These are phyloP conservation scores for Vigna trinervia DNA, from an alignment of 306 rosid species.

Conservation along the genomic window DNA sequence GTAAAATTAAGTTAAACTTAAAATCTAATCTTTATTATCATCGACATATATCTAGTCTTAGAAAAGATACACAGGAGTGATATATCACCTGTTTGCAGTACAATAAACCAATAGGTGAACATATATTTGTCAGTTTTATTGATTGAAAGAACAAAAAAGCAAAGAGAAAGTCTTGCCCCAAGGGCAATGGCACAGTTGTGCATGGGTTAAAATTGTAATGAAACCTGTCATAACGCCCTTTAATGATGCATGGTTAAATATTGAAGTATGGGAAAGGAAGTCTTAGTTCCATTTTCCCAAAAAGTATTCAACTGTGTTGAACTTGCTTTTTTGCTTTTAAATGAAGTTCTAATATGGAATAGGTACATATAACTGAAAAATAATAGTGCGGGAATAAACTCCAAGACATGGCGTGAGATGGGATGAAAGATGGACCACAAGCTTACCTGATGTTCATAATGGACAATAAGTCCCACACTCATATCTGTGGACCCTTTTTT, in stretches of 20 bases:
- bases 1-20: too few species aligned
- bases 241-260: constrained; percentile 9
- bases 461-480: constrained; percentile 4
- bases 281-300: constrained; percentile 39
- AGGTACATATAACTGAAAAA: constrained; percentile 3
- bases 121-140: not conserved
- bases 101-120: not conserved
- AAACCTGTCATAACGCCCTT: constrained; percentile 10
- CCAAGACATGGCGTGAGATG: constrained; percentile 24
- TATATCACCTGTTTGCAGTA: not conserved
- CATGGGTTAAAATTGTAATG: constrained; percentile 25
- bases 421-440: constrained; percentile 38
- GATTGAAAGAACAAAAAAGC: constrained; percentile 18
- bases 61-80: not conserved
- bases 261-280: constrained; percentile 33
- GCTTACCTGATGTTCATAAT: not conserved
- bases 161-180: not conserved
- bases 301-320: constrained; percentile 19
- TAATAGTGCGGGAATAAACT: constrained; percentile 13
- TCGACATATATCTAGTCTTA: too few species aligned
- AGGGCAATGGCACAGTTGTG: not conserved
- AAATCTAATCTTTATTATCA: too few species aligned
- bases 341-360: not conserved
- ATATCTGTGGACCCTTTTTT: constrained; percentile 32
- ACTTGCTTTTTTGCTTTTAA: constrained; percentile 33